phyloP scores from a whole-genome alignment of 257 asterid species.

The Solanum arcanum region DNA sequence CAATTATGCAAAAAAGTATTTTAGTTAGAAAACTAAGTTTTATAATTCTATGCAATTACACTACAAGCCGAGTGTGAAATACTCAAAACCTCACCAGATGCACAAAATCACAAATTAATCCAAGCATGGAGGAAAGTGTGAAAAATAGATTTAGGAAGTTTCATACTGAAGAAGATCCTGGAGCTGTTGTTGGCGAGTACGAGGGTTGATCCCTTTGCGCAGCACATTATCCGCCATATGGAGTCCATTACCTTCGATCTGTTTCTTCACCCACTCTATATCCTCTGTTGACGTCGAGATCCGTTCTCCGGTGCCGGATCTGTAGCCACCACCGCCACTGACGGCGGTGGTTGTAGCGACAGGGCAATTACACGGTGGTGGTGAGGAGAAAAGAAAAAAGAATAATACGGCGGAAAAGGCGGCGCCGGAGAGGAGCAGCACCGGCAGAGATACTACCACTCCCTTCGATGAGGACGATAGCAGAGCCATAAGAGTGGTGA shows the following conservation, averaged over 20 bases:
- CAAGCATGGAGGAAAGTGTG: background rate
- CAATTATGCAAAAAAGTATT: background rate
- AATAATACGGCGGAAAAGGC: slow-evolving; percentile 33
- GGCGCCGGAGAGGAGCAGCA: slow-evolving; percentile 41
- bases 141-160: background rate
- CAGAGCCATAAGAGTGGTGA: slow-evolving; percentile 12
- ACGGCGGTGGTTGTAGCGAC: slow-evolving; percentile 25
- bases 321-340: background rate
- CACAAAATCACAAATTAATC: background rate
- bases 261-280: slow-evolving; percentile 62
- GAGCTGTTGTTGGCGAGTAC: slow-evolving; percentile 87
- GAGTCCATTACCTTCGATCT: slow-evolving; percentile 66
- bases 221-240: slow-evolving; percentile 80
- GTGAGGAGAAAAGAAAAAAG: slow-evolving; percentile 35
- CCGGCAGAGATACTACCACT: slow-evolving; percentile 62
- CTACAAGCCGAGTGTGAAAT: background rate
- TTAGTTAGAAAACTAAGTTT: background rate
- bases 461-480: slow-evolving; percentile 37
- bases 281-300: slow-evolving; percentile 57
- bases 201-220: slow-evolving; percentile 95
- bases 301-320: slow-evolving; percentile 8
- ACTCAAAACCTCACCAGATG: background rate
- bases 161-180: slow-evolving; percentile 53
- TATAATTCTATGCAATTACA: background rate
- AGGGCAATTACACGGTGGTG: slow-evolving; percentile 35